phyloP scores from a whole-genome alignment of 257 asterid genomes.

The Dorcoceras hygrometricum region DNA sequence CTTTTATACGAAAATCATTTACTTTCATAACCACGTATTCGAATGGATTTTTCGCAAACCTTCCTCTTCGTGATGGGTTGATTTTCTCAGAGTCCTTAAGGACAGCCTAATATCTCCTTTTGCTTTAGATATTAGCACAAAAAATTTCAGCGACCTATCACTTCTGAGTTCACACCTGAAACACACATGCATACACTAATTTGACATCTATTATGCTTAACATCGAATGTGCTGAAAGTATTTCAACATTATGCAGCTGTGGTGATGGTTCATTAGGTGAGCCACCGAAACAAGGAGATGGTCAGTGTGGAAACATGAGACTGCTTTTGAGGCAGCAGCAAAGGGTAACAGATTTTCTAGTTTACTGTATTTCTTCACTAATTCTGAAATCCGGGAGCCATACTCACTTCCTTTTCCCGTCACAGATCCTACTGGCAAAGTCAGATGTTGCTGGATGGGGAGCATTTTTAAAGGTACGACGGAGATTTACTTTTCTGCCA shows the following conservation, averaged over 20 bases:
- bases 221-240: not conserved
- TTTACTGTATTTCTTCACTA: not conserved
- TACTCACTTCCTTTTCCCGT: not conserved
- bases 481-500: conserved; percentile 5
- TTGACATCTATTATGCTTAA: not conserved
- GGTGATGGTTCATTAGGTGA: conserved; percentile 79
- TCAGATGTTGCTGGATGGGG: conserved; percentile 99
- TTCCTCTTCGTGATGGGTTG: not conserved
- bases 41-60: not conserved
- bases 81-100: not conserved
- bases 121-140: not conserved
- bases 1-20: not conserved
- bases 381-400: not conserved
- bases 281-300: conserved; percentile 81
- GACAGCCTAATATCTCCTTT: not conserved
- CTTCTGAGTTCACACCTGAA: too few relatives aligned
- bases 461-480: conserved; percentile 80
- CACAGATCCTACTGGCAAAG: conserved; percentile 72
- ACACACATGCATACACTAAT: not conserved
- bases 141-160: not conserved
- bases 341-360: conserved; percentile 48
- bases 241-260: conserved; percentile 51
- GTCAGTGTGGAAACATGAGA: conserved; percentile 94
- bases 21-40: not conserved
- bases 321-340: conserved; percentile 91